phyloP scores from a whole-genome alignment of 1,284 basidiomycete genomes.

The Chalciporus sp. region DNA sequence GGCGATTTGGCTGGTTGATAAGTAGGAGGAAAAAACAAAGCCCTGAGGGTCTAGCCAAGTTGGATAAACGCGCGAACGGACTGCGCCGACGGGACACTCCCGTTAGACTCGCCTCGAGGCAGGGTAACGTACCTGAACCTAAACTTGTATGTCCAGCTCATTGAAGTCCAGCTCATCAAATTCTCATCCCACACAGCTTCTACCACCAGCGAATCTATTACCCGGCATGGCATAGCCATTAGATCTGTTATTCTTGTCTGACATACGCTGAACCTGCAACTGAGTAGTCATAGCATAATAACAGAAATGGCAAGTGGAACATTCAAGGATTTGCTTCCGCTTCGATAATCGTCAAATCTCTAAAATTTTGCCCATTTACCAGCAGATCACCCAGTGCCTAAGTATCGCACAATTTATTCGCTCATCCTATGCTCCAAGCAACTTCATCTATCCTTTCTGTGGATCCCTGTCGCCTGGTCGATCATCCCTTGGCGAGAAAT shows the following conservation, averaged over 20 bases:
- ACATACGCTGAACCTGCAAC: no score
- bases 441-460: neutral
- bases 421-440: neutral
- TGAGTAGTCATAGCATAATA: no score
- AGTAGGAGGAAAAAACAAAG: conserved; percentile 9
- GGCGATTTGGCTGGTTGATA: neutral
- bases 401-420: neutral
- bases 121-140: conserved; percentile 16
- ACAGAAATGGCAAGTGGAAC: neutral
- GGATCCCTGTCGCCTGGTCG: neutral
- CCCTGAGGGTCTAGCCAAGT: conserved; percentile 2
- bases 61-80: conserved; percentile 23
- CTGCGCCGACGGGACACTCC: neutral
- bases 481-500: neutral
- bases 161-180: neutral
- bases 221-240: neutral
- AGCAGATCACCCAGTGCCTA: neutral
- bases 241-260: no score
- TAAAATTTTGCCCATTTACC: neutral
- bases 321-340: neutral
- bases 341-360: neutral
- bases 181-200: neutral
- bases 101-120: conserved; percentile 16
- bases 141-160: neutral
- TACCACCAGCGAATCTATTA: neutral